These are phyloP conservation scores for Blepharisma japonicum DNA, from an alignment of 73 alveolate species.

Conservation along the genomic window DNA sequence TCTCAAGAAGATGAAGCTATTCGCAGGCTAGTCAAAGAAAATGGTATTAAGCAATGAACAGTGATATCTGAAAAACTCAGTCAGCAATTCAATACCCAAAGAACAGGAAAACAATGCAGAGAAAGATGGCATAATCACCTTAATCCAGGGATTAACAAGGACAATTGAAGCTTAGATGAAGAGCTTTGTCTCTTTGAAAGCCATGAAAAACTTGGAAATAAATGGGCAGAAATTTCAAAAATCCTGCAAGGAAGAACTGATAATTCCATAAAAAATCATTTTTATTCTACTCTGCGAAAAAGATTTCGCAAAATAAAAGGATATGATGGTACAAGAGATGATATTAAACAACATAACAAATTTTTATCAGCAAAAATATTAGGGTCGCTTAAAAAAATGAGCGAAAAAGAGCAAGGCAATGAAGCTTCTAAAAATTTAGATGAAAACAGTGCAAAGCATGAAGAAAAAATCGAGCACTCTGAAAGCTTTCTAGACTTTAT, in stretches of 20 bases:
- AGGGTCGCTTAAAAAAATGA: too few species aligned
- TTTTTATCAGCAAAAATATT: too few species aligned
- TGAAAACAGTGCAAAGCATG: too few species aligned
- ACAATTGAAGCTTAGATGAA: conserved; percentile 71
- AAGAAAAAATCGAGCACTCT: too few species aligned
- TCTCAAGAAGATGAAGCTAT: conserved; percentile 39
- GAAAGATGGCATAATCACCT: conserved; percentile 85
- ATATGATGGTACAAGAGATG: neutral
- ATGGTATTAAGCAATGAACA: conserved; percentile 46
- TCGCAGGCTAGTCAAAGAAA: conserved; percentile 33
- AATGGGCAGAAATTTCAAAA: conserved; percentile 90
- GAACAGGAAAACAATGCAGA: conserved; percentile 85
- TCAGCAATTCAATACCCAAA: conserved; percentile 2
- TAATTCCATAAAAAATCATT: conserved; percentile 82
- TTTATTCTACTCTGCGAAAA: conserved; percentile 80
- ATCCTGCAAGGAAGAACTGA: conserved; percentile 89
- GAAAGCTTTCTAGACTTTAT: too few species aligned
- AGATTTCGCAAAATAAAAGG: conserved; percentile 67
- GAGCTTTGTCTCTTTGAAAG: conserved; percentile 62
- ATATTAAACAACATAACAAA: neutral
- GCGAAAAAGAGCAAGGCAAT: too few species aligned
- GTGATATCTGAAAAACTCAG: conserved; percentile 39
- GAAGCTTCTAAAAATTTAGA: too few species aligned
- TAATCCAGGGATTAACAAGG: conserved; percentile 71
- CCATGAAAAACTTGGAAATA: conserved; percentile 79